Evolutionary conservation across 208 protist species (phyloP).

Genomic region (Wallacemonas sp.): DNA sequence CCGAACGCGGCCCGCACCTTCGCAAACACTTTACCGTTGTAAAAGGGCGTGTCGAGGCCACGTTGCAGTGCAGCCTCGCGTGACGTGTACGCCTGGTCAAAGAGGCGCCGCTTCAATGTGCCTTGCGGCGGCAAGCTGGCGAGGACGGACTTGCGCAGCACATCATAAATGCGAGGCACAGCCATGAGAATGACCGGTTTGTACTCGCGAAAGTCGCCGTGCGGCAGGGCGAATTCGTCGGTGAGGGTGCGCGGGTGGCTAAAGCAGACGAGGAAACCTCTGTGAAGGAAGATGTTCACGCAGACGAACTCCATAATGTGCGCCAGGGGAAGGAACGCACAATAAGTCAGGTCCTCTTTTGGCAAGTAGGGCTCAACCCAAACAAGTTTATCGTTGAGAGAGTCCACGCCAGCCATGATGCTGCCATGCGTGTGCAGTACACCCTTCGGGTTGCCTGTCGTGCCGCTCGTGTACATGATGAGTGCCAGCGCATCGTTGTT

Average conservation of each 20-base stretch:
- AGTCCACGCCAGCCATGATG: conserved; percentile 23
- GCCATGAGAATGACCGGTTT: conserved; percentile 50
- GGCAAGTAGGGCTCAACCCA: conserved; percentile 19
- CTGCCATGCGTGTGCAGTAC: conserved; percentile 57
- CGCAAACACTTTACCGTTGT: conserved; percentile 58
- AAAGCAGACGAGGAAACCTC: conserved; percentile 44
- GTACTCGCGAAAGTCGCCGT: conserved; percentile 59
- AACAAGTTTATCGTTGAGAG: conserved; percentile 22
- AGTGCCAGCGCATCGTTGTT: conserved; percentile 23
- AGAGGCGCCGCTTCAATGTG: conserved; percentile 35
- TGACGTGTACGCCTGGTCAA: conserved; percentile 41
- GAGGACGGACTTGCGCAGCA: conserved; percentile 53
- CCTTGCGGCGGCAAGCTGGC: conserved; percentile 30
- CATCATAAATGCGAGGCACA: conserved; percentile 65
- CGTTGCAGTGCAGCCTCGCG: conserved; percentile 29
- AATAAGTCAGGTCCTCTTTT: conserved; percentile 39
- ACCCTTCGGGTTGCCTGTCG: conserved; percentile 71
- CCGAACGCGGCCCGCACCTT: conserved; percentile 42
- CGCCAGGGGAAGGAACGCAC: conserved; percentile 74
- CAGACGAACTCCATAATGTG: conserved; percentile 74
- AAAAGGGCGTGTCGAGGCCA: conserved; percentile 50
- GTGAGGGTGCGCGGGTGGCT: conserved; percentile 47
- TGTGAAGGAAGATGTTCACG: conserved; percentile 36
- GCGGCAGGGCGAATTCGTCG: conserved; percentile 30
- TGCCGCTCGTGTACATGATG: conserved; percentile 81